Evolutionary conservation across 768 basidiomycete genomes (phyloP).

Genomic region (Psilocybe subaeruginosa): DNA sequence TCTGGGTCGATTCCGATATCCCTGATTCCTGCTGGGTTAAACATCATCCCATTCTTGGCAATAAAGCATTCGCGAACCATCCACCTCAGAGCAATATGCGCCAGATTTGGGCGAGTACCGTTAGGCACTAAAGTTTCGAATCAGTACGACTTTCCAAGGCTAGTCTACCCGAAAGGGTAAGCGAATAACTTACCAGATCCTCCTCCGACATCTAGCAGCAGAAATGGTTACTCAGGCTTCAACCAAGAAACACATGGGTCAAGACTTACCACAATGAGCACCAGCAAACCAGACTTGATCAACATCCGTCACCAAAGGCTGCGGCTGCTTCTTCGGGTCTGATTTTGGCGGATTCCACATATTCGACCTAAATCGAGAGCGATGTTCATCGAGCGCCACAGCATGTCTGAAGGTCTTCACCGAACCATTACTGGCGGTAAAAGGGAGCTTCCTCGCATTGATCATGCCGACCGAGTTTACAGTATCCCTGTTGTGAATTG

Average conservation of each 20-base stretch:
- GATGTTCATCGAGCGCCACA: conserved; percentile 54
- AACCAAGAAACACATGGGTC: neutral
- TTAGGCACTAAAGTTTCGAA: conserved; percentile 26
- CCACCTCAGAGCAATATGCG: conserved; percentile 49
- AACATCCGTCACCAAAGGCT: conserved; percentile 34
- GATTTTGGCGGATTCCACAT: conserved; percentile 35
- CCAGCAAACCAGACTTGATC: conserved; percentile 59
- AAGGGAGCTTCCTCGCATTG: conserved; percentile 43
- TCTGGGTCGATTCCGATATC: conserved; percentile 34
- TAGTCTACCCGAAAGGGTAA: neutral
- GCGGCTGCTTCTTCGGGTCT: conserved; percentile 4
- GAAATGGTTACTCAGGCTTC: neutral
- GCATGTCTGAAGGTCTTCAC: conserved; percentile 57
- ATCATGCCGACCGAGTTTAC: conserved; percentile 55
- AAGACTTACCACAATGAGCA: conserved; percentile 35
- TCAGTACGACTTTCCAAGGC: neutral
- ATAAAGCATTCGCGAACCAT: conserved; percentile 60
- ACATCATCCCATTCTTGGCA: conserved; percentile 46
- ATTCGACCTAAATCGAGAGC: conserved; percentile 53
- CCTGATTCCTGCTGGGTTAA: conserved; percentile 34
- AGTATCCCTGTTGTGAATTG: conserved; percentile 45
- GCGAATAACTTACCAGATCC: conserved; percentile 7
- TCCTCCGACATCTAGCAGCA: conserved; percentile 9
- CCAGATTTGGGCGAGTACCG: conserved; percentile 31
- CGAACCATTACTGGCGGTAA: conserved; percentile 46